A percentile compares a stretch with the other conserved stretches of the same genome.
phyloP scores from a whole-genome alignment of 2,329 filamentous ascomycete genomes.

The Metarhizium album region DNA sequence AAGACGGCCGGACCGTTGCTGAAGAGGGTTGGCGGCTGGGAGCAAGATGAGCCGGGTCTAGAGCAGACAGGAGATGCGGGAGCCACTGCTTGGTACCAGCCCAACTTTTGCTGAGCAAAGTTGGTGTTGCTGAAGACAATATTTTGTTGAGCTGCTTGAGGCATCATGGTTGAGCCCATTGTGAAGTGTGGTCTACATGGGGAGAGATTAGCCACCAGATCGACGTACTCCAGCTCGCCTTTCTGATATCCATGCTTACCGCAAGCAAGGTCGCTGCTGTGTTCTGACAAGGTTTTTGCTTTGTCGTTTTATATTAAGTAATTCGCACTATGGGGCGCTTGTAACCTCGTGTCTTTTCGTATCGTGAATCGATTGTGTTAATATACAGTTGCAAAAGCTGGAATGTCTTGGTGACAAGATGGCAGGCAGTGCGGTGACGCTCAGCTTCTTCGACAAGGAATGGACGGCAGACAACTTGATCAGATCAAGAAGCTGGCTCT shows the following conservation, averaged over 20 bases:
- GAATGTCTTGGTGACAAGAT: slow-evolving; percentile 4
- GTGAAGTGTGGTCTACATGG: slow-evolving; percentile 17
- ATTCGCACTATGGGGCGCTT: background rate
- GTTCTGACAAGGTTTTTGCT: background rate
- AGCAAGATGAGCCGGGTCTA: slow-evolving; percentile 53
- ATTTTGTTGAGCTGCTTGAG: slow-evolving; percentile 56
- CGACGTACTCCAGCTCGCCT: background rate
- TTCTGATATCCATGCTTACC: background rate
- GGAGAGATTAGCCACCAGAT: background rate
- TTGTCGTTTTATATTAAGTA: background rate
- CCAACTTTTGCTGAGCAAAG: slow-evolving; percentile 6
- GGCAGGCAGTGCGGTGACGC: slow-evolving; percentile 9
- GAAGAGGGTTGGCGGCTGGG: slow-evolving; percentile 48
- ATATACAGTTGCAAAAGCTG: slow-evolving; percentile 8
- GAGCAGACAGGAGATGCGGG: slow-evolving; percentile 55
- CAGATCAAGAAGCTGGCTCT: slow-evolving; percentile 5
- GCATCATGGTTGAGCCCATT: slow-evolving; percentile 57
- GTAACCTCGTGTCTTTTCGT: slow-evolving; percentile 4
- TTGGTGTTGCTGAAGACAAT: slow-evolving; percentile 60
- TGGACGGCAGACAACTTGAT: slow-evolving; percentile 27
- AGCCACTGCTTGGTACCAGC: slow-evolving; percentile 41
- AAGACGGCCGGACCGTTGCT: slow-evolving; percentile 50
- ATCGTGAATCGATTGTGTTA: slow-evolving; percentile 10
- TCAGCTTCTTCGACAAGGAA: slow-evolving; percentile 24
- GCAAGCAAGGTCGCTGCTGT: background rate